phyloP scores from a whole-genome alignment of 1,284 basidiomycete species.

The Cryptococcus maquisensis region DNA sequence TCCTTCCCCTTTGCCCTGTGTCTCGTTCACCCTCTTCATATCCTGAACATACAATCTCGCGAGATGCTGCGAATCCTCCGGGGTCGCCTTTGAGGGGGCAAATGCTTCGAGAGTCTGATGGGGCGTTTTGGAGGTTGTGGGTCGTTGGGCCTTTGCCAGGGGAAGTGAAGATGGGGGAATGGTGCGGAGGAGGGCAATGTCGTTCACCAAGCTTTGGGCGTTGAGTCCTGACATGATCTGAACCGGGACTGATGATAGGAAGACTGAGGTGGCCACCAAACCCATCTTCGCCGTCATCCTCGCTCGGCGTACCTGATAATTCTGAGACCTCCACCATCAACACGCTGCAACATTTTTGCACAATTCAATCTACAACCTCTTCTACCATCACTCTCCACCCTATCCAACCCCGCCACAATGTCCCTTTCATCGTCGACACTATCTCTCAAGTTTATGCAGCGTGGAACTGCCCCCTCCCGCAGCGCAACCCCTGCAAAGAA shows the following conservation, averaged over 20 bases:
- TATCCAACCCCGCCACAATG: constrained; percentile 11
- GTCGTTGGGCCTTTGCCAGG: neutral
- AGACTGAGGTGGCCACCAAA: too few relatives aligned
- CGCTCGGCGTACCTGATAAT: too few relatives aligned
- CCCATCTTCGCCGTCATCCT: too few relatives aligned
- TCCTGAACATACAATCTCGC: constrained; percentile 9
- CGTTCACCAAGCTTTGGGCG: neutral
- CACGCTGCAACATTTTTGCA: too few relatives aligned
- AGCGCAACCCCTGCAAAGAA: neutral
- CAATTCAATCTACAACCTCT: too few relatives aligned
- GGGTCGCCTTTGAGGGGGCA: neutral
- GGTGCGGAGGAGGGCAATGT: neutral
- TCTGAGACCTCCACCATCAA: too few relatives aligned
- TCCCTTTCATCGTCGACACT: constrained; percentile 41
- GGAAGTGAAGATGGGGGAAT: neutral
- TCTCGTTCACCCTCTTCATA: constrained; percentile 8
- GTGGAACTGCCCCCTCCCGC: constrained; percentile 29
- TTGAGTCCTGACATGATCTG: neutral
- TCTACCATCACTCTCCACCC: too few relatives aligned
- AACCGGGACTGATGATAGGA: neutral
- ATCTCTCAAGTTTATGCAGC: constrained; percentile 48
- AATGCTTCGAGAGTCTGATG: constrained; percentile 4
- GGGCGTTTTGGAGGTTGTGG: neutral
- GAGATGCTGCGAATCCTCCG: constrained; percentile 9
- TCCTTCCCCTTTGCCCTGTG: constrained; percentile 1